Evolutionary conservation across 345 rosid genomes (phyloP), one percentile per base, ranked within the genome.

Genomic region (Salix suchowensis): DNA sequence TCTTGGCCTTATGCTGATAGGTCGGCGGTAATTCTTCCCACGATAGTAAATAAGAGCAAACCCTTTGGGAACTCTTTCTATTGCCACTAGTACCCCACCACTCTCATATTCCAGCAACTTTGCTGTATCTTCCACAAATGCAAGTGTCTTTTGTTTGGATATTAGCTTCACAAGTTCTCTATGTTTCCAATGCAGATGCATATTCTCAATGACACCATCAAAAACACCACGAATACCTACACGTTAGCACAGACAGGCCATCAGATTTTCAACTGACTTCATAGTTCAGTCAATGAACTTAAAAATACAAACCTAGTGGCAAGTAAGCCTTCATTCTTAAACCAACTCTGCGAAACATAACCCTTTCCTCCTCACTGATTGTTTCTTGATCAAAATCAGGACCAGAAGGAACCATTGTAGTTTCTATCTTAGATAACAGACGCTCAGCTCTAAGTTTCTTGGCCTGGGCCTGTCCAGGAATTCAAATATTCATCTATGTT

Each of bases 131-230:
- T 96, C 98, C 79, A 93, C 97, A 83, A 91, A 93, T 70, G 94
- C 87, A 78, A 89, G 92, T 16, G 88, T 91, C 89, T 96, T 96
- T 83, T 93, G 99, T 78, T 93, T 93, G 68, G 90, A 81, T 84
- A 96, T 91, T 75, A 96, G 94, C 86, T 96, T 96, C 90, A 93
- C 99, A 71, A 96, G 87, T 84, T 96, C 99, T 77, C 98, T 90
- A 85, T 96, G 90, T 87, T 96, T 96, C 99, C 99, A 96, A 72
- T 96, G 99, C 87, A 96, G 80, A 85, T 96, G 99, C 99, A 96
- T 96, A 81, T 96, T 93, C 86, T 96, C 99, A 80, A 96, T 89
- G 71, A 93, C 97, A 46, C 98, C 98, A 87, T 96, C 99, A 75
- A 96, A 96, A 72, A 96, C 96, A 72, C 99, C 99, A 78, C 99